These are phyloP conservation scores for Cystobasidium sp. DNA, from an alignment of 1,284 basidiomycete genomes.

Conservation along the genomic window DNA sequence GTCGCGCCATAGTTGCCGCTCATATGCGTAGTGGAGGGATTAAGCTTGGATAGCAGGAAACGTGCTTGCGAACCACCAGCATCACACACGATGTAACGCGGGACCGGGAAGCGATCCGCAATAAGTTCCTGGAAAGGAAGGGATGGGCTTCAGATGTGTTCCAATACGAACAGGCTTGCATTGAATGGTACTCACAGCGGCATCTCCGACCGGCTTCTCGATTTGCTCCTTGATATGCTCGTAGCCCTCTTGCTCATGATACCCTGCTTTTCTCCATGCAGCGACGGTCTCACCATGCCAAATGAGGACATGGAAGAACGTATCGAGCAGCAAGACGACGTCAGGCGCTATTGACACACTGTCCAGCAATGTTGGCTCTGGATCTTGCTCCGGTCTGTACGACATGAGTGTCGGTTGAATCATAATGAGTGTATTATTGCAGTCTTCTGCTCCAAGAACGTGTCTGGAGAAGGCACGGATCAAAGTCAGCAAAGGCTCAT, in stretches of 20 bases:
- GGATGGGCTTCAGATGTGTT: background rate
- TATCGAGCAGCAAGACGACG: conserved; percentile 95
- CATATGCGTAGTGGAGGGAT: conserved; percentile 97
- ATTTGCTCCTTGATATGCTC: conserved; percentile 97
- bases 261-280: conserved; percentile 98
- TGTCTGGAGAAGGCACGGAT: conserved; percentile 64
- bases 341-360: conserved; percentile 97
- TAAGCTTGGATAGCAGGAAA: conserved; percentile 94
- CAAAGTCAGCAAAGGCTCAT: conserved; percentile 1
- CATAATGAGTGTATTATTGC: conserved; percentile 99
- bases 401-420: conserved; percentile 99
- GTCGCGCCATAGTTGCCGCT: conserved; percentile 73
- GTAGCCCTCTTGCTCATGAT: conserved; percentile 98
- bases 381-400: conserved; percentile 86
- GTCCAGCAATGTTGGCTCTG: conserved; percentile 94
- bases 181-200: conserved; percentile 55
- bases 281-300: conserved; percentile 98
- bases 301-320: conserved; percentile 99
- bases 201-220: conserved; percentile 73
- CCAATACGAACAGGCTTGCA: background rate
- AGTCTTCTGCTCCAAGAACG: conserved; percentile 94
- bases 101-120: conserved; percentile 93
- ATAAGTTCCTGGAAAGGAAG: conserved; percentile 73
- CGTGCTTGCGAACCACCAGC: conserved; percentile 97
- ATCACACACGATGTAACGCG: conserved; percentile 96